phyloP scores from a whole-genome alignment of 1,139 yeast species.

The Pichia sp. region DNA sequence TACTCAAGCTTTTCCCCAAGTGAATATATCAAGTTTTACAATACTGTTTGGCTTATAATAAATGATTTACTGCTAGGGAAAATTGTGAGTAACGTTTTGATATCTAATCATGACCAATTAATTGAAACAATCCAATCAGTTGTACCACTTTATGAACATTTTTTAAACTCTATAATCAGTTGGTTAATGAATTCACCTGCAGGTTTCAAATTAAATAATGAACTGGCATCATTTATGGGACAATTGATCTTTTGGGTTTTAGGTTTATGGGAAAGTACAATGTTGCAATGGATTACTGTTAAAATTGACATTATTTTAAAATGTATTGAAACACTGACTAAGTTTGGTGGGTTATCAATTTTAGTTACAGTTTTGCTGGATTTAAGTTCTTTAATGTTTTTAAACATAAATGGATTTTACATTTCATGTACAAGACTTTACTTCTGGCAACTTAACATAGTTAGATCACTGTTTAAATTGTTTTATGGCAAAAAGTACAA shows the following conservation, averaged over 20 bases:
- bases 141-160: slow-evolving; percentile 30
- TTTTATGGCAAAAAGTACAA: slow-evolving; percentile 89
- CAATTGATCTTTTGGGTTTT: slow-evolving; percentile 84
- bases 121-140: slow-evolving; percentile 15
- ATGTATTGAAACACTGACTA: slow-evolving; percentile 39
- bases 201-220: slow-evolving; percentile 86
- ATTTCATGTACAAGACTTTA: slow-evolving; percentile 73
- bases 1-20: slow-evolving; percentile 38
- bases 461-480: slow-evolving; percentile 71
- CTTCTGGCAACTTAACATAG: slow-evolving; percentile 61
- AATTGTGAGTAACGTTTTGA: slow-evolving; percentile 46
- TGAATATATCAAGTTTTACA: slow-evolving; percentile 84
- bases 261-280: slow-evolving; percentile 50
- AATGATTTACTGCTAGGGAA: slow-evolving; percentile 79
- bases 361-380: slow-evolving; percentile 64
- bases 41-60: slow-evolving; percentile 78
- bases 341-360: slow-evolving; percentile 58
- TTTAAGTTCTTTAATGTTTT: slow-evolving; percentile 50
- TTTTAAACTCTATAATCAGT: slow-evolving; percentile 41
- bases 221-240: slow-evolving; percentile 78
- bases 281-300: slow-evolving; percentile 24
- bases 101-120: slow-evolving; percentile 38
- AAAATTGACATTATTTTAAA: slow-evolving; percentile 21
- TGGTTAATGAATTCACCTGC: slow-evolving; percentile 92
- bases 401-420: slow-evolving; percentile 74